Percentiles rank a stretch among this genome's conserved stretches.
These are phyloP conservation scores for Tetracentron sinense DNA, from an alignment of 164 flowering plant species.

Conservation along the genomic window DNA sequence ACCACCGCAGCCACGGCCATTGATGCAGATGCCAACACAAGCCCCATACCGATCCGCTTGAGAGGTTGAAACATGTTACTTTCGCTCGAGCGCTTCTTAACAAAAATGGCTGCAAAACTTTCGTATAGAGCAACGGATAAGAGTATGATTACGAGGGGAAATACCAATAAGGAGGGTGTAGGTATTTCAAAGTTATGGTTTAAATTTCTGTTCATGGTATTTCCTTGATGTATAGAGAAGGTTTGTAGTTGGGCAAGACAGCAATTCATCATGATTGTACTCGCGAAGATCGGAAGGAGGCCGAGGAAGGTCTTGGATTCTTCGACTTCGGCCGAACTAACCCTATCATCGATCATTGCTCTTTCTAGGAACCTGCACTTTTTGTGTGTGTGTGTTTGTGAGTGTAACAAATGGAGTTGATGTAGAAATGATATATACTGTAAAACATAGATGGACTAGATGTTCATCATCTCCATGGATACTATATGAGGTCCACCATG, in stretches of 20 bases:
- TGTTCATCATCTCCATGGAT: too few relatives aligned
- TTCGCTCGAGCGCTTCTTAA: constrained; percentile 13
- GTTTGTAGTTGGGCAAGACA: constrained; percentile 35
- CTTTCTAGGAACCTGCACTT: constrained; percentile 10
- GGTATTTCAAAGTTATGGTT: constrained; percentile 22
- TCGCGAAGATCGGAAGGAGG: constrained; percentile 24
- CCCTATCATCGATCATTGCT: not conserved
- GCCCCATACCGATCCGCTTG: constrained; percentile 26
- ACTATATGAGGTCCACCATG: too few relatives aligned
- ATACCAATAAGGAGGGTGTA: constrained; percentile 22
- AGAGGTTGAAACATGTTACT: constrained; percentile 21
- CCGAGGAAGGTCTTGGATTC: constrained; percentile 25
- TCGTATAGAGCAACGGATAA: constrained; percentile 26
- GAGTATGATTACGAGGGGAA: constrained; percentile 22
- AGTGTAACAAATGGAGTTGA: too few relatives aligned
- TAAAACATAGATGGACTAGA: too few relatives aligned
- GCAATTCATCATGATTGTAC: constrained; percentile 30
- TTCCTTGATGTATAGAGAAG: constrained; percentile 29
- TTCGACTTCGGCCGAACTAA: constrained; percentile 24
- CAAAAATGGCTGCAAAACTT: constrained; percentile 6
- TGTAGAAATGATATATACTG: too few relatives aligned
- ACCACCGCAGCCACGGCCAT: constrained; percentile 31
- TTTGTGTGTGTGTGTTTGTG: too few relatives aligned
- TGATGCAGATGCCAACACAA: constrained; percentile 18
- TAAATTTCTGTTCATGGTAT: constrained; percentile 22